Evolutionary conservation across 257 asterid genomes (phyloP), one percentile per base, ranked within the genome.

Genomic region (Solanum ossicruentum): DNA sequence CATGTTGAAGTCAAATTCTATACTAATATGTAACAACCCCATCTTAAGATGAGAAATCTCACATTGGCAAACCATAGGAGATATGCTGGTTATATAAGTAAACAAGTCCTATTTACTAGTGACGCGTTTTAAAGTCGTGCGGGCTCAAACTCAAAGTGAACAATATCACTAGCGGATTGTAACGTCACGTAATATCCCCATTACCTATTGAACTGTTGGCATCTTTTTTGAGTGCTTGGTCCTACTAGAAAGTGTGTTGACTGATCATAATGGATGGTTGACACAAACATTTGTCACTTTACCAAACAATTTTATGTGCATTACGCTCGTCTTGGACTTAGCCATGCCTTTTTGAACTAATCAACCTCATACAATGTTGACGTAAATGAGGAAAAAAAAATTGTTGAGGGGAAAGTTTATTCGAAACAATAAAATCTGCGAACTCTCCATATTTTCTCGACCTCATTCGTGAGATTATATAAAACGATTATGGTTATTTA

Each of bases 381-480:
- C 5, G 3, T 49, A 2, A 49, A 49, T 2, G 15, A 49, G 13
- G 0, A 49, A 10, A 28, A 2, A 28, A 28, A 28, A 28, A 2
- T 28, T 28, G 1, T 63, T 63, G 18, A 61, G 4, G 3, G 11
- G 36, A 61, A 21, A 1, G 2, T 21, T n/a, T n/a, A n/a, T 10
- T 60, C 5, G 10, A n/a, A n/a, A n/a, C 12, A 18, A 18, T 8
- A 57, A 57, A 1, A 0, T 3, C 3, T 43, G 7, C 9, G 47
- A 7, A 7, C 47, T 7, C 47, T 58, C 0, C 2, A 8, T 3
- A 8, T 2, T 9, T 20, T 57, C 0, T 57, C 1, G 7, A 58
- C 0, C 0, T 0, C 2, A 58, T 1, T 20, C 9, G 9, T 20
- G 1, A 58, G 1, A 49, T 12, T 17, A 55, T 15, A 16, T 2